These are phyloP conservation scores for Phaffia tasmanica DNA, from an alignment of 768 basidiomycete species.

Conservation along the genomic window DNA sequence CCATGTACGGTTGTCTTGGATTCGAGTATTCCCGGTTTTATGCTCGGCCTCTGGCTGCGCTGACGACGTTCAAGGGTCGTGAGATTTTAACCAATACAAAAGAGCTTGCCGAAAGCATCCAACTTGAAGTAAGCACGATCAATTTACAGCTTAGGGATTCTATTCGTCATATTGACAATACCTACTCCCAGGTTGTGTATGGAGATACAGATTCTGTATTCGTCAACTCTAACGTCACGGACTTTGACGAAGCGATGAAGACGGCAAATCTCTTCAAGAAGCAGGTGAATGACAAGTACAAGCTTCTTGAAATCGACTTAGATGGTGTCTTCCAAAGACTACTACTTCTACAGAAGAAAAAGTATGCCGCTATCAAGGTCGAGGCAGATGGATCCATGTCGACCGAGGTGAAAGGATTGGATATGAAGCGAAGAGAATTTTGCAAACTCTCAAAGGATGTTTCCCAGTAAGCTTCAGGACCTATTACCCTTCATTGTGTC, in stretches of 20 bases:
- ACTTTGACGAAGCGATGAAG: constrained; percentile 75
- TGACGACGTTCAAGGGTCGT: constrained; percentile 95
- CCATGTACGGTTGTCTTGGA: constrained; percentile 99
- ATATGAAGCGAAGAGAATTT: constrained; percentile 98
- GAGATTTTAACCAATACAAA: constrained; percentile 89
- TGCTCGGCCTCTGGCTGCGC: constrained; percentile 87
- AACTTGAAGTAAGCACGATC: constrained; percentile 60
- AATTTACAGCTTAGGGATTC: not conserved
- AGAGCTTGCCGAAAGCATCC: constrained; percentile 79
- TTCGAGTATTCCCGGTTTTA: constrained; percentile 96
- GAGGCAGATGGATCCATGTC: constrained; percentile 67
- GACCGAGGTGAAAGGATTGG: constrained; percentile 88
- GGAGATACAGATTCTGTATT: constrained; percentile 99
- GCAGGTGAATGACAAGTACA: constrained; percentile 89
- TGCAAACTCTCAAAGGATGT: constrained; percentile 81
- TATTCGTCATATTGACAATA: not conserved
- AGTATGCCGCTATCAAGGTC: constrained; percentile 93
- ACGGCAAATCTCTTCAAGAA: constrained; percentile 90
- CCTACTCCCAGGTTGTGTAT: constrained; percentile 67
- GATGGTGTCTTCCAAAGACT: constrained; percentile 89
- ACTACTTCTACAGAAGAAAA: constrained; percentile 92
- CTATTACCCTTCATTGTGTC: not conserved
- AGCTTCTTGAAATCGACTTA: constrained; percentile 88
- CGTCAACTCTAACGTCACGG: constrained; percentile 86
- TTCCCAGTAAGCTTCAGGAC: constrained; percentile 57